phyloP scores from a whole-genome alignment of 140 eudicot genomes.

The Ambrosia hybrid region DNA sequence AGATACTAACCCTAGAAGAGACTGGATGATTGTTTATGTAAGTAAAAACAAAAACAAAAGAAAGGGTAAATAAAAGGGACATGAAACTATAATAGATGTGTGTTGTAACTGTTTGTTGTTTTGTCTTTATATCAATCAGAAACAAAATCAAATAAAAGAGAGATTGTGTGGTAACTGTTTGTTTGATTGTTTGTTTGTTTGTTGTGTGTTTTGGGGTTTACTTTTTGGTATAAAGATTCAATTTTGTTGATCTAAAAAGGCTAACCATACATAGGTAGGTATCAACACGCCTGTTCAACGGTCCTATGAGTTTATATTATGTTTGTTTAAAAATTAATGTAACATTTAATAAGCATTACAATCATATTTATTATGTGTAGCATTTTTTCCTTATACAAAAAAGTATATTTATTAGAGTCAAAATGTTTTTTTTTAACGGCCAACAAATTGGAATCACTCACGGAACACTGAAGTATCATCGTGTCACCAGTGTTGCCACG shows the following conservation, averaged over 20 bases:
- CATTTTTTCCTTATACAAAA: not conserved
- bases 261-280: conserved; percentile 4
- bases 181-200: not conserved
- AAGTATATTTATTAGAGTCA: no score
- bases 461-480: no score
- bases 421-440: no score
- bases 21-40: conserved; percentile 18
- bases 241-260: conserved; percentile 14
- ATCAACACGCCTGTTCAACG: conserved; percentile 22
- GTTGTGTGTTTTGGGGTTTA: conserved; percentile 13
- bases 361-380: not conserved
- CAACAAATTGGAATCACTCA: no score
- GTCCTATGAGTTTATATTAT: not conserved
- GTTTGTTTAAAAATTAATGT: not conserved
- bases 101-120: conserved; percentile 37
- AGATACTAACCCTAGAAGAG: conserved; percentile 4
- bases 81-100: no score
- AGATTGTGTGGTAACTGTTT: conserved; percentile 1
- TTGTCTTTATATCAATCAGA: conserved; percentile 29
- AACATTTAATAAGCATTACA: conserved; percentile 10
- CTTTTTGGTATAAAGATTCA: not conserved
- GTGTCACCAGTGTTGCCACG: no score
- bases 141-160: not conserved
- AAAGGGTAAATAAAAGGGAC: no score
- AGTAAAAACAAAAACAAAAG: not conserved